phyloP scores from a whole-genome alignment of 768 basidiomycete species.

The Russula olivacea region DNA sequence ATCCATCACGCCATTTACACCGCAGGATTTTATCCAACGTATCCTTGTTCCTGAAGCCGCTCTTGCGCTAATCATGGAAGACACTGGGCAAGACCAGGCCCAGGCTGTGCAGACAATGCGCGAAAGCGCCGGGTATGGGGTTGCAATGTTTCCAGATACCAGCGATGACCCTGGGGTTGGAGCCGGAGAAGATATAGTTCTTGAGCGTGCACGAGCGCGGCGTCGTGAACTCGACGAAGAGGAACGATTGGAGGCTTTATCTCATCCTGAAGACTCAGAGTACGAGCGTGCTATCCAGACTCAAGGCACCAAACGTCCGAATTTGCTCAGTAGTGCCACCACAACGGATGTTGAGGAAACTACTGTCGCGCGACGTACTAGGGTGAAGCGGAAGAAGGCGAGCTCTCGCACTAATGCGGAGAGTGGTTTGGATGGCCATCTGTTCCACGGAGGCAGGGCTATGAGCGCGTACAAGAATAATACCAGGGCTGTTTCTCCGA shows the following conservation, averaged over 20 bases:
- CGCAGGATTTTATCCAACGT: constrained; percentile 71
- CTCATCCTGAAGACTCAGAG: constrained; percentile 25
- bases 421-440: neutral
- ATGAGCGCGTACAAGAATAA: neutral
- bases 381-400: constrained; percentile 22
- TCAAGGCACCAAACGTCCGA: constrained; percentile 18
- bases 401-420: constrained; percentile 13
- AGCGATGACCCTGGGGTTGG: constrained; percentile 34
- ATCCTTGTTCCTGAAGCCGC: constrained; percentile 90
- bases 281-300: neutral
- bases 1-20: constrained; percentile 58
- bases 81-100: constrained; percentile 44
- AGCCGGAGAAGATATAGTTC: constrained; percentile 41
- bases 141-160: constrained; percentile 76
- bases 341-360: constrained; percentile 14
- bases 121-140: constrained; percentile 78
- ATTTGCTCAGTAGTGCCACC: constrained; percentile 5
- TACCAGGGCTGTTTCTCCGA: neutral
- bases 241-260: constrained; percentile 33
- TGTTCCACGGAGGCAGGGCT: neutral
- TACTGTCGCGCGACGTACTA: neutral
- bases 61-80: constrained; percentile 73
- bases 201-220: constrained; percentile 39
- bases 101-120: constrained; percentile 57
- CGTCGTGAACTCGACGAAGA: constrained; percentile 40